phyloP scores from a whole-genome alignment of 2,329 filamentous ascomycete species.

The Nigrospora oryzae region DNA sequence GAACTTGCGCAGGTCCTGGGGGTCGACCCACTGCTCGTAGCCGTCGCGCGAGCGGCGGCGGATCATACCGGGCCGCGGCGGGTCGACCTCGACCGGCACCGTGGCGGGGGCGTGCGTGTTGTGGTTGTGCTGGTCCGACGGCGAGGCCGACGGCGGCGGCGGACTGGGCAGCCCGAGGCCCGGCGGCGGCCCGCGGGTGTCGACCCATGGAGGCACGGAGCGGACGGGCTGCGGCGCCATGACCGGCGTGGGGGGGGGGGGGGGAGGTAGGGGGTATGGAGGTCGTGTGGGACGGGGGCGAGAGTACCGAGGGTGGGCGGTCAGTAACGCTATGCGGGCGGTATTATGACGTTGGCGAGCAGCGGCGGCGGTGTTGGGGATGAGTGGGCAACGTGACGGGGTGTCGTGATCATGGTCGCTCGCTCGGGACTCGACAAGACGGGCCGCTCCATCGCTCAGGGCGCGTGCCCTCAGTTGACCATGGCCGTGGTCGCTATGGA shows the following conservation, averaged over 20 bases:
- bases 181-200: slow-evolving; percentile 1
- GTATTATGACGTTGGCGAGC: too few species aligned
- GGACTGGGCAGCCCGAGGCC: neutral
- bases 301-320: too few species aligned
- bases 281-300: too few species aligned
- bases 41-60: slow-evolving; percentile 23
- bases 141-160: neutral
- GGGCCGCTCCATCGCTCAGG: too few species aligned
- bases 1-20: slow-evolving; percentile 18
- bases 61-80: slow-evolving; percentile 8
- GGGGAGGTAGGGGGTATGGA: too few species aligned
- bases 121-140: neutral
- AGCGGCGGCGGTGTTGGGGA: too few species aligned
- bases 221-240: slow-evolving; percentile 1
- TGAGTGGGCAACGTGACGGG: too few species aligned
- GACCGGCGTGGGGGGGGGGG: neutral
- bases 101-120: neutral
- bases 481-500: too few species aligned
- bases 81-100: neutral
- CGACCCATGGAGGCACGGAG: slow-evolving; percentile 1
- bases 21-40: slow-evolving; percentile 24
- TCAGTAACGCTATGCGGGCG: too few species aligned
- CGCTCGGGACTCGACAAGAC: too few species aligned
- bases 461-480: too few species aligned
- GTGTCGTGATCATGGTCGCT: too few species aligned